Evolutionary conservation across 2,329 filamentous ascomycete genomes (phyloP), one percentile per base, ranked within the genome.

Genomic region (Orbilia oligospora): DNA sequence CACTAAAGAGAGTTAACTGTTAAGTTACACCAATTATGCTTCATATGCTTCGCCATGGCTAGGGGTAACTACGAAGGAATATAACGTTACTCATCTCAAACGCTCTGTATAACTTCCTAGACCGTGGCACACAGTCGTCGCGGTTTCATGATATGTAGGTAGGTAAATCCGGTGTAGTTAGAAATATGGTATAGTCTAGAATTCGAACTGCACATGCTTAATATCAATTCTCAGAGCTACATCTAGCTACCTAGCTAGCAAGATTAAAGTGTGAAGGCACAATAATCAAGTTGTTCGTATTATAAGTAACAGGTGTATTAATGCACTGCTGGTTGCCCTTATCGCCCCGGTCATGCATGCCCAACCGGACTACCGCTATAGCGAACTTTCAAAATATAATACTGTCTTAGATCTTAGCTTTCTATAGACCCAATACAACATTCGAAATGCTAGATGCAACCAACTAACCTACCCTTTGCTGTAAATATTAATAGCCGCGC

Each of bases 131-230:
- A 27, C 16, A 51, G 3, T 14, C 48, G 12, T 51, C 22, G n/a
- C n/a, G 48, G 48, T 51, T 51, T 51, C 48, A 51, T 12, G 48
- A 27, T 51, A 14, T 27, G 48, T 27, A 5, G 20, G 48, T 51
- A 30, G 20, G 48, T 51, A 30, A 14, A 12, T 18, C 14, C 3
- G 6, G 20, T 24, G 18, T 24, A 49, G 4, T 5, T 14, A 18
- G 16, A 44, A 5, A 20, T 18, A 46, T 14, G 38, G 38, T 16
- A 12, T 5, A 16, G 38, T 14, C 12, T n/a, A 41, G 38, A 16
- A 41, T 41, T n/a, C 16, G 38, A 16, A 41, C 16, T 41, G 38
- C 33, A 36, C 33, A 36, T 36, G 9, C 33, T n/a, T n/a, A n/a
- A n/a, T n/a, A n/a, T n/a, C n/a, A n/a, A n/a, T n/a, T n/a, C n/a